Evolutionary conservation across 2,329 filamentous ascomycete genomes (phyloP), one percentile per base, ranked within the genome.

Genomic region (Aspergillus alliaceus): DNA sequence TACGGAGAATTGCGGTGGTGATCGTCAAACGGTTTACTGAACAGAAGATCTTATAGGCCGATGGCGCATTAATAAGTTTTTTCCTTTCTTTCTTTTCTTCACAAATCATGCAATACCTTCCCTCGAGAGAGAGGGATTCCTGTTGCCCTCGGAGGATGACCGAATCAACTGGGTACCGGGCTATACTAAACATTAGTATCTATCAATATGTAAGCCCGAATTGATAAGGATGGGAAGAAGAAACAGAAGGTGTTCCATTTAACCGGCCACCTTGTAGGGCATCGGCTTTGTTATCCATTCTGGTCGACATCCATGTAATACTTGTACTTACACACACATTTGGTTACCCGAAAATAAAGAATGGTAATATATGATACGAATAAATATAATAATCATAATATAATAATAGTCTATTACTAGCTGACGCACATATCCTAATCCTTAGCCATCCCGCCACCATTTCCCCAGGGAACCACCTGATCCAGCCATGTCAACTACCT

Each of bases 401-500:
- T 35, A 35, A 35, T 35, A 34, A 34, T 9, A 35, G 6, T 14
- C n/a, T 35, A 12, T 6, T 14, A 6, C 14, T 15, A 15, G 15
- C n/a, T 22, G 18, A 20, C 15, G 24, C 44, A n/a, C 42, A 31
- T 48, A 20, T 22, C n/a, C 29, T 18, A 47, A 47, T 18, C 6
- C 27, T 61, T 54, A 65, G 11, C 64, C 69, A 58, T 76, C 72
- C 25, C 75, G 73, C 75, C 75, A 78, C 75, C 75, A 78, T 48
- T 71, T 70, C 11, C 75, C 75, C 53, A 78, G 58, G 6, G 73
- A 70, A 15, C 71, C 74, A 27, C 71, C 69, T 5, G 68, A 69
- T 15, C 75, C 75, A 51, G 74, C 74, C 68, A 76, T 71, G 34
- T 72, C 74, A 58, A 76, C 70, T 22, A 76, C 75, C 54, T 78